phyloP scores from a whole-genome alignment of 768 basidiomycete genomes.

The Auriscalpium orientale region DNA sequence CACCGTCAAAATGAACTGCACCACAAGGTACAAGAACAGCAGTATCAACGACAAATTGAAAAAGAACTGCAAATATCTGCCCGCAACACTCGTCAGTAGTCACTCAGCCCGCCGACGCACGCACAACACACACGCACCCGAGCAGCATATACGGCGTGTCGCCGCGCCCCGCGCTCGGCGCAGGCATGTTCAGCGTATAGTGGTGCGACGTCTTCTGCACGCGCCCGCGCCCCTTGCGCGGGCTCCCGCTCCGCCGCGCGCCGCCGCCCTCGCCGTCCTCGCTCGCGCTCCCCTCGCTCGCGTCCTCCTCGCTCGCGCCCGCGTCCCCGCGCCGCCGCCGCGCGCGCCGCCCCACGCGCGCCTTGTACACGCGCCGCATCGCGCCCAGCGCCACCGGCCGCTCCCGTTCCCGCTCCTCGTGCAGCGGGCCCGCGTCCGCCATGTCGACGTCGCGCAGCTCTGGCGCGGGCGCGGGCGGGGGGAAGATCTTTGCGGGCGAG shows the following conservation, averaged over 20 bases:
- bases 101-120: background rate
- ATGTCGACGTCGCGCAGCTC: constrained; percentile 70
- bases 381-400: constrained; percentile 57
- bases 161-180: constrained; percentile 44
- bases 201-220: constrained; percentile 64
- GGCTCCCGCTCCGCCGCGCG: constrained; percentile 1
- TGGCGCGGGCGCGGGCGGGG: constrained; percentile 42
- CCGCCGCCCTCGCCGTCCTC: constrained; percentile 33
- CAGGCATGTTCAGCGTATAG: constrained; percentile 77
- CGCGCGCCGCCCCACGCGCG: constrained; percentile 42
- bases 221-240: constrained; percentile 28
- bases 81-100: background rate
- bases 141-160: constrained; percentile 78
- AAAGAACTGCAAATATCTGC: constrained; percentile 87
- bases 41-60: constrained; percentile 84
- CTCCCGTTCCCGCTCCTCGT: constrained; percentile 36
- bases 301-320: constrained; percentile 17
- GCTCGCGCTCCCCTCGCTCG: constrained; percentile 33
- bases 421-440: constrained; percentile 61
- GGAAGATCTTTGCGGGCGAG: constrained; percentile 54
- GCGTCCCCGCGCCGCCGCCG: constrained; percentile 15
- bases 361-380: constrained; percentile 56
- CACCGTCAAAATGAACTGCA: constrained; percentile 85
- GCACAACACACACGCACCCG: constrained; percentile 48
- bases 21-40: constrained; percentile 75